Conservation (phyloP, 1,284 basidiomycete species). For the Tylopilus sp. region DNA sequence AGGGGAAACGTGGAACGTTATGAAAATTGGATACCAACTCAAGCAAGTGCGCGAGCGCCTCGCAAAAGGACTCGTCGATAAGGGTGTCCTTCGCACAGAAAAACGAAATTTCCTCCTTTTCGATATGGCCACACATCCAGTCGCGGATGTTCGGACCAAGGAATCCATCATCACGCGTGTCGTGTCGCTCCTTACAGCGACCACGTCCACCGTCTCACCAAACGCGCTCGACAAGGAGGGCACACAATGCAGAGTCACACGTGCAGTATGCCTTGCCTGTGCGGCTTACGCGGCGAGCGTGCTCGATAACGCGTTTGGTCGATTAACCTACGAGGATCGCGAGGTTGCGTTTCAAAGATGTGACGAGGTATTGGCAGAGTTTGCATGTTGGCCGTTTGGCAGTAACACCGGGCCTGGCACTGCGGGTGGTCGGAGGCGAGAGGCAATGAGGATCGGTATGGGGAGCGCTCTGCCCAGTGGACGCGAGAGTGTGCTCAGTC, state of each 20-base stretch:
- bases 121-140: constrained; percentile 97
- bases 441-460: constrained; percentile 50
- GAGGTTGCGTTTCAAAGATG: constrained; percentile 88
- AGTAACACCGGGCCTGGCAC: constrained; percentile 35
- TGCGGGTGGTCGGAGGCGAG: constrained; percentile 37
- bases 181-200: constrained; percentile 74
- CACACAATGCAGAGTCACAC: constrained; percentile 71
- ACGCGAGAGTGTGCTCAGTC: constrained; percentile 73
- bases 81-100: constrained; percentile 94
- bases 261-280: constrained; percentile 84
- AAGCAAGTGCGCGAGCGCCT: constrained; percentile 96
- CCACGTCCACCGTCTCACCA: constrained; percentile 77
- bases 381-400: constrained; percentile 87
- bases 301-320: constrained; percentile 87
- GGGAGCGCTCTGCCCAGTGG: constrained; percentile 49
- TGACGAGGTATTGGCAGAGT: constrained; percentile 89
- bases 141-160: constrained; percentile 87
- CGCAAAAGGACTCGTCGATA: constrained; percentile 96
- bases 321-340: constrained; percentile 84
- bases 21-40: constrained; percentile 97
- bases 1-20: constrained; percentile 99
- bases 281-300: constrained; percentile 91
- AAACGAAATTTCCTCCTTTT: constrained; percentile 97
- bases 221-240: constrained; percentile 73
- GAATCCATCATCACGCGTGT: constrained; percentile 78